Conservation (phyloP, 106 monocot species). For the Dendrobium nobile region DNA sequence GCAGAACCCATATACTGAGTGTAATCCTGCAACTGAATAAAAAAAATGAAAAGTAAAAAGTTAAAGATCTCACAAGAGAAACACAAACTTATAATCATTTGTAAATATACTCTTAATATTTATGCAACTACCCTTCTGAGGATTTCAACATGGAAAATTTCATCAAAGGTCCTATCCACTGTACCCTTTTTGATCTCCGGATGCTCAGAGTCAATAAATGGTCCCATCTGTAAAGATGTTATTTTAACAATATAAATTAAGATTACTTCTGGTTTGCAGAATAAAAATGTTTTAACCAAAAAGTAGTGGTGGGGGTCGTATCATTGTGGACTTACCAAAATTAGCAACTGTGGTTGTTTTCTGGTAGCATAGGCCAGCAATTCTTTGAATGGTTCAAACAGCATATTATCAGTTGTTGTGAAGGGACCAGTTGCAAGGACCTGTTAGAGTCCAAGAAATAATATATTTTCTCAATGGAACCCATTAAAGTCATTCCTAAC, state of each 20-base stretch:
- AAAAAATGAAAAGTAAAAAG: neutral
- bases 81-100: neutral
- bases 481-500: neutral
- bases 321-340: constrained; percentile 44
- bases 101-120: neutral
- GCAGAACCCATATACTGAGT: constrained; percentile 62
- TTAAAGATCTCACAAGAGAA: neutral
- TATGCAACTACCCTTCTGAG: constrained; percentile 46
- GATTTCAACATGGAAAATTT: constrained; percentile 77
- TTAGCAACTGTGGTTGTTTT: constrained; percentile 79
- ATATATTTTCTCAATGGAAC: neutral
- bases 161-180: constrained; percentile 60
- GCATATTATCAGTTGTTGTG: constrained; percentile 86
- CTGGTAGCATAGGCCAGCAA: constrained; percentile 88
- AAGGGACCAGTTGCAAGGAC: constrained; percentile 88
- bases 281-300: neutral
- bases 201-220: constrained; percentile 95
- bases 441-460: constrained; percentile 19
- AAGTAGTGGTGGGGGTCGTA: neutral
- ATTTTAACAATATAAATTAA: neutral
- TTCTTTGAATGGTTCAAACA: constrained; percentile 89
- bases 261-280: neutral
- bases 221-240: constrained; percentile 64
- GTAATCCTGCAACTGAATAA: constrained; percentile 67
- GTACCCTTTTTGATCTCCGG: constrained; percentile 85